These are phyloP conservation scores for Ascochyta clinopodiicola DNA, from an alignment of 2,329 filamentous ascomycete species.

Conservation along the genomic window DNA sequence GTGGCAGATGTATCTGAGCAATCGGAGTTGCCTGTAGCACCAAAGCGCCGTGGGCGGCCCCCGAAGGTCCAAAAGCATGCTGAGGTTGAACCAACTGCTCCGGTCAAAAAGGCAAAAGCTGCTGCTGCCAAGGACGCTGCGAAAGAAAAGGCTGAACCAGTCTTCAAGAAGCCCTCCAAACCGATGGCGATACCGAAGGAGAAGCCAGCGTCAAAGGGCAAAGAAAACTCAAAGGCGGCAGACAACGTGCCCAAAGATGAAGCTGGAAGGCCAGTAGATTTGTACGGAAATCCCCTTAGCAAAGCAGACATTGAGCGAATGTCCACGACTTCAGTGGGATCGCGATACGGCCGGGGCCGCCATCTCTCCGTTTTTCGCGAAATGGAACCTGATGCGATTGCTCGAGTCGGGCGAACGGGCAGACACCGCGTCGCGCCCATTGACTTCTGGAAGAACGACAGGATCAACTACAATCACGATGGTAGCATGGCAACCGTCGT, in stretches of 20 bases:
- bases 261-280: conserved; percentile 41
- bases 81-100: conserved; percentile 17
- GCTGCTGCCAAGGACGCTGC: conserved; percentile 2
- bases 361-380: conserved; percentile 45
- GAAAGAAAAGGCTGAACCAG: conserved; percentile 22
- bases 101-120: conserved; percentile 13
- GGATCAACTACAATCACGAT: conserved; percentile 71
- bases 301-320: conserved; percentile 44
- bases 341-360: conserved; percentile 44
- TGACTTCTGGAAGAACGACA: conserved; percentile 86
- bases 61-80: conserved; percentile 27
- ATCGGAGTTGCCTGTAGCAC: conserved; percentile 23
- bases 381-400: conserved; percentile 38
- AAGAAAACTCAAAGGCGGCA: conserved; percentile 12
- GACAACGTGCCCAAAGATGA: conserved; percentile 19
- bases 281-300: conserved; percentile 40
- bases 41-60: conserved; percentile 37
- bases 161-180: conserved; percentile 39
- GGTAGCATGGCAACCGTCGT: conserved; percentile 79
- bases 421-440: conserved; percentile 79
- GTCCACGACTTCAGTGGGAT: conserved; percentile 40
- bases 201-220: conserved; percentile 21
- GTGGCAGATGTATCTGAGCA: conserved; percentile 32
- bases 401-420: conserved; percentile 66
- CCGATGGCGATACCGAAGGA: conserved; percentile 32